Evolutionary conservation across 176 grass and related monocot species (phyloP).

Genomic region (Oryza coarctata): DNA sequence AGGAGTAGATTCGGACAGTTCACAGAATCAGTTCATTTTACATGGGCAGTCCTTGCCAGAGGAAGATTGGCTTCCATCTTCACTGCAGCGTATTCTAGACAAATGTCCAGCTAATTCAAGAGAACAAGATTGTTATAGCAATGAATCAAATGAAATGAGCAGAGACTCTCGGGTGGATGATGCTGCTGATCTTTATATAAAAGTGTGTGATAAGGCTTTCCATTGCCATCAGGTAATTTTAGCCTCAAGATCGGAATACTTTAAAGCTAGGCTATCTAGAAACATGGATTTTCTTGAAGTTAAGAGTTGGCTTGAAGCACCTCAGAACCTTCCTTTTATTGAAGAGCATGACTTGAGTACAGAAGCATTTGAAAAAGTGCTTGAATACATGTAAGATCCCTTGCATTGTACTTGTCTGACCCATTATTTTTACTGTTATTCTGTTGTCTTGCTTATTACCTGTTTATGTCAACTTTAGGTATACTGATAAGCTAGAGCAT

Average conservation of each 20-base stretch:
- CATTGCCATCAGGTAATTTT: slow-evolving; percentile 85
- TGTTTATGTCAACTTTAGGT: slow-evolving; percentile 49
- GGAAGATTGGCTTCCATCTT: slow-evolving; percentile 68
- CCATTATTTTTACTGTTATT: slow-evolving; percentile 10
- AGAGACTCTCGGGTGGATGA: slow-evolving; percentile 33
- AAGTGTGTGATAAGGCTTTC: slow-evolving; percentile 74
- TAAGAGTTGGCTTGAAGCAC: slow-evolving; percentile 27
- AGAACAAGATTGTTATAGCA: slow-evolving; percentile 27
- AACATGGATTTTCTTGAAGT: slow-evolving; percentile 72
- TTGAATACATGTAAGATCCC: slow-evolving; percentile 90
- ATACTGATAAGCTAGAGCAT: slow-evolving; percentile 80
- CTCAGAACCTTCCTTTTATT: slow-evolving; percentile 61
- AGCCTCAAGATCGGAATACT: slow-evolving; percentile 92
- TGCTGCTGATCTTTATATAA: slow-evolving; percentile 78
- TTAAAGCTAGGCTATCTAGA: slow-evolving; percentile 86
- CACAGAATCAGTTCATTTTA: slow-evolving; percentile 79
- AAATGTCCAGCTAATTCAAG: slow-evolving; percentile 52
- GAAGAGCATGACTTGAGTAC: slow-evolving; percentile 86
- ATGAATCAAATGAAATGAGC: slow-evolving; percentile 16
- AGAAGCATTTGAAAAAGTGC: slow-evolving; percentile 94
- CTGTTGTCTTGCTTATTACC: background rate
- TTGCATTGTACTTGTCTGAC: slow-evolving; percentile 4
- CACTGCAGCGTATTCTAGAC: slow-evolving; percentile 54
- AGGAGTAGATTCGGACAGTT: slow-evolving; percentile 61
- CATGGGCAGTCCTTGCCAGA: slow-evolving; percentile 68